Base-by-base conservation (phyloP, 768 basidiomycete species). In the Leucocoprinus sp. region DNA sequence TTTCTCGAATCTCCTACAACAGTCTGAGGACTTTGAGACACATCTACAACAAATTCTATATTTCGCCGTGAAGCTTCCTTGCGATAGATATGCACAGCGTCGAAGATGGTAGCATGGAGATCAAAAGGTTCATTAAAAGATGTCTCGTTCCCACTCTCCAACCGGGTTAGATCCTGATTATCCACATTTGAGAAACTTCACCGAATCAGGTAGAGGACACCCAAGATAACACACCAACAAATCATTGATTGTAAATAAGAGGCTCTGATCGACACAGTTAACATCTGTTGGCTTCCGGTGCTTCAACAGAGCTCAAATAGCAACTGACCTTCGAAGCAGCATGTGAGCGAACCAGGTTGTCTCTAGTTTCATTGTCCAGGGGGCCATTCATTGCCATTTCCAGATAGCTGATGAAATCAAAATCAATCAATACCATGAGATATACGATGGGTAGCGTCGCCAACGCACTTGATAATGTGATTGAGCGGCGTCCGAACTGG, bases 241-340 rank as follows among this genome's bases (percentile, higher is more conserved):
- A 60, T 90, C 86, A 57, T 89, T 89, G 60, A 90, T 87, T 3
- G 86, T 85, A 64, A 87, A 89, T 3, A 90, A 63, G 17, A 90
- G 63, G 47, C 78, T 78, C 80, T 79, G 55, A 18, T 39, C 24
- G 42, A 42, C 35, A 24, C 33, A 39, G 11, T 27, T 37, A 37
- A 14, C 17, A 15, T 22, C 42, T 31, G 36, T 36, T 35, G 37
- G 38, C 37, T 39, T 46, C 46, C 35, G 23, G 18, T 6, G 36
- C 21, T 41, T 23, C 31, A 6, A 42, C 15, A 5, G 46, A 9
- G 31, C 17, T 18, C 22, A 11, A 0, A 27, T 29, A 22, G 8
- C 9, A 9, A 51, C 47, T 50, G 41, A 74, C 81, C 64, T 85
- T 86, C 0, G 84, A 86, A 0, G 89, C 87, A 33, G 77, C 71